These are phyloP conservation scores for Lactifluus volemus DNA, from an alignment of 768 basidiomycete genomes.

Conservation along the genomic window DNA sequence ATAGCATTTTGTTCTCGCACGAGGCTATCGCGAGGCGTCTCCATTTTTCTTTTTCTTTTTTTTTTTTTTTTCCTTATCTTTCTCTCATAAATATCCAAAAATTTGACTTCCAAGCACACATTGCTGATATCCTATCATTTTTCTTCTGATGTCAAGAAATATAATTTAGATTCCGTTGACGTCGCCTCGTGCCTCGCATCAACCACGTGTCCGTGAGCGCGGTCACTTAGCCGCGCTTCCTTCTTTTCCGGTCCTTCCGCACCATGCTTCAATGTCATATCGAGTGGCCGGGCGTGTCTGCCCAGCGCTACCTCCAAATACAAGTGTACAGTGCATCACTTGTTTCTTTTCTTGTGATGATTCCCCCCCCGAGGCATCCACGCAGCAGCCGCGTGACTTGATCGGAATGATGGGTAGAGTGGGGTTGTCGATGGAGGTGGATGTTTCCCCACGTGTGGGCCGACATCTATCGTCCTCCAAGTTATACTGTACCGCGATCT, in stretches of 20 bases:
- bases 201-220: slow-evolving; percentile 12
- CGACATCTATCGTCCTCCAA: too few species aligned
- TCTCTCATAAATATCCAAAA: not conserved
- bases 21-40: slow-evolving; percentile 9
- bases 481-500: too few species aligned
- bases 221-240: not conserved
- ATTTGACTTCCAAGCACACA: not conserved
- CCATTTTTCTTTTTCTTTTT: too few species aligned
- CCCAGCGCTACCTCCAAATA: not conserved
- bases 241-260: not conserved
- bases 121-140: not conserved
- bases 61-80: not conserved
- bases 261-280: not conserved
- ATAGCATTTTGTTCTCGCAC: slow-evolving; percentile 9
- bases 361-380: too few species aligned
- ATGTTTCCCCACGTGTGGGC: too few species aligned
- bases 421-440: too few species aligned
- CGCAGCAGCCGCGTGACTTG: too few species aligned
- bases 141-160: not conserved
- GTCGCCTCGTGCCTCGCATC: slow-evolving; percentile 12
- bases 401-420: too few species aligned
- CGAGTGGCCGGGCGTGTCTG: not conserved
- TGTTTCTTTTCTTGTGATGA: not conserved
- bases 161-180: not conserved
- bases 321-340: not conserved